Conservation (phyloP, 495 filamentous ascomycete genomes). For the Aspergillus bertholletiae region DNA sequence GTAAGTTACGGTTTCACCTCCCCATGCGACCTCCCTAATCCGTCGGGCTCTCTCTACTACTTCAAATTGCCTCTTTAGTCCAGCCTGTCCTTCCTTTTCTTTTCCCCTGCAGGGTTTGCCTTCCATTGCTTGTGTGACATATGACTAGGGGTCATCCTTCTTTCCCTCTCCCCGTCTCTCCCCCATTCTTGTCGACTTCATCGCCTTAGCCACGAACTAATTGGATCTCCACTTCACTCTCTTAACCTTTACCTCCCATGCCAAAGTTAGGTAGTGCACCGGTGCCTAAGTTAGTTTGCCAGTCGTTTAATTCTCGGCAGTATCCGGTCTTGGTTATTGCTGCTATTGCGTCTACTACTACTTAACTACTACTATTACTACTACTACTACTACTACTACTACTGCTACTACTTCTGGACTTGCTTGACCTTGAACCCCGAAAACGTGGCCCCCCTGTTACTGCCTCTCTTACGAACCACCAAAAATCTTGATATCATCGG, state of each 20-base stretch:
- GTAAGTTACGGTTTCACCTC: background rate
- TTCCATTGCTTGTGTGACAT: too few relatives aligned
- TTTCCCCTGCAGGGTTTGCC: background rate
- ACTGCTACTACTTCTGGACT: too few relatives aligned
- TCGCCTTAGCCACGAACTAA: background rate
- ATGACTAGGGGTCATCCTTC: too few relatives aligned
- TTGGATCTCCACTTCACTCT: slow-evolving; percentile 2
- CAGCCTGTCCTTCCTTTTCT: background rate
- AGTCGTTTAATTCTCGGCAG: slow-evolving; percentile 3
- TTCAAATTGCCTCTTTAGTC: background rate
- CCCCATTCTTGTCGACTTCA: background rate
- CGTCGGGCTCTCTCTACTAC: background rate
- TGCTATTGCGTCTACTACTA: background rate
- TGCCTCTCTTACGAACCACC: too few relatives aligned
- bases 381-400: too few relatives aligned
- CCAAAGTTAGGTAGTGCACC: background rate
- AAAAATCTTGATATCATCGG: background rate
- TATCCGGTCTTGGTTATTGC: slow-evolving; percentile 2
- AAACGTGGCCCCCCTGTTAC: background rate
- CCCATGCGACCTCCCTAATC: background rate
- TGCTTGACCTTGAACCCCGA: background rate
- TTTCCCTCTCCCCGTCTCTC: slow-evolving; percentile 2
- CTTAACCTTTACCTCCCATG: too few relatives aligned
- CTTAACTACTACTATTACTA: background rate
- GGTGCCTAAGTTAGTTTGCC: background rate